Conservation (phyloP, 768 basidiomycete species). For the Lactifluus hygrophoroides region DNA sequence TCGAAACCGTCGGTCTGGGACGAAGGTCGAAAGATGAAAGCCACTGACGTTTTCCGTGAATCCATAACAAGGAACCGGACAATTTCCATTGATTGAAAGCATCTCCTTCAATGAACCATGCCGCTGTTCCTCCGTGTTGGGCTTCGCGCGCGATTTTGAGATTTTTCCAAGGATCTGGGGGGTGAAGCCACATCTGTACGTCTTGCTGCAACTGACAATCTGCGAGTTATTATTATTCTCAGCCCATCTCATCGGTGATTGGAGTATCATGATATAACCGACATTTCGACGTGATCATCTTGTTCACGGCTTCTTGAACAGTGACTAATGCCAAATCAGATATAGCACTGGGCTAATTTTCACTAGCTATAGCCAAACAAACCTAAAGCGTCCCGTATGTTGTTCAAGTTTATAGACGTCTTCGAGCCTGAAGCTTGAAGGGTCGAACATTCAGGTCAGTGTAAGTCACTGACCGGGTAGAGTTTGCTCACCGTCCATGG, state of each 20-base stretch:
- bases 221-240: neutral
- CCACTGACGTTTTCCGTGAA: slow-evolving; percentile 1
- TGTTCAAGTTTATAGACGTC: neutral
- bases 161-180: neutral
- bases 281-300: neutral
- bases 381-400: neutral
- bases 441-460: neutral
- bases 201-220: neutral
- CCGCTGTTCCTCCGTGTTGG: neutral
- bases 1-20: neutral
- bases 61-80: neutral
- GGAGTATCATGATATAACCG: neutral
- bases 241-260: too few relatives aligned
- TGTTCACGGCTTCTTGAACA: neutral
- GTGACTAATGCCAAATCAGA: neutral
- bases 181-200: slow-evolving; percentile 1
- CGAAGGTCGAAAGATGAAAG: neutral
- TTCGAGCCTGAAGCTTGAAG: neutral
- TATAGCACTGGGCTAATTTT: too few relatives aligned
- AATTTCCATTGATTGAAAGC: neutral
- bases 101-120: neutral
- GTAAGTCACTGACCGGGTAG: neutral
- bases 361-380: neutral
- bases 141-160: neutral
- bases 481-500: neutral